Base-by-base conservation (phyloP, 2,329 filamentous ascomycete species). In the Phaeomoniella chlamydospora region DNA sequence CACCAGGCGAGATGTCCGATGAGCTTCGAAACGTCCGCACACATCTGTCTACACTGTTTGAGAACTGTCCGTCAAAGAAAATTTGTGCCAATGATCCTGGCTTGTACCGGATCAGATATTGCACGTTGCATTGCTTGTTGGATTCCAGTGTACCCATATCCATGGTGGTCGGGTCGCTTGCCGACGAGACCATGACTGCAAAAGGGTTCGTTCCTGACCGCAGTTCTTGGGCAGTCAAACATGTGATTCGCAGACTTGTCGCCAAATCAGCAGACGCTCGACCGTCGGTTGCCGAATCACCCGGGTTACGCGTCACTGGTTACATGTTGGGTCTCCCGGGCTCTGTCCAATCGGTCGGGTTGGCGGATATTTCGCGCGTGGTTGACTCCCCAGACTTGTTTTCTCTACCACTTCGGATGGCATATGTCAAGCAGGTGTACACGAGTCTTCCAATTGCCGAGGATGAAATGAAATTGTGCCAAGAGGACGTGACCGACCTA, bases 401-500 rank as follows among this genome's bases (percentile, higher is more conserved):
- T 39, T 63, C 60, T 6, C 49, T 63, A 16, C 56, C 59, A 4
- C 56, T 59, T 30, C 60, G 57, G 33, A 56, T 60, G 32, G 41
- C 62, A 39, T 61, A 62, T 38, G 46, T 62, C 9, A 56, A 59
- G 36, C 43, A 57, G n/a, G 43, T 59, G 12, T 58, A 61, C 41
- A 50, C 19, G 48, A 46, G 14, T 51, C 51, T 15, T 40, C 14
- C 15, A 17, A 16, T 17, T 9, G 22, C 22, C 9, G 9, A n/a
- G 9, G n/a, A 26, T 26, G 22, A 6, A 6, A 26, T 9, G 22
- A n/a, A 26, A 26, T n/a, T 26, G 6, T 6, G 31, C 11, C 34
- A 22, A 29, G 34, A 36, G 11, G 37, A 36, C 5, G 18, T 37
- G 11, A 16, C 14, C 12, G 19, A 39, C 13, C 15, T 18, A 5